Base-by-base conservation (phyloP, 1,284 basidiomycete genomes). In the Bondarzewia mesenterica region DNA sequence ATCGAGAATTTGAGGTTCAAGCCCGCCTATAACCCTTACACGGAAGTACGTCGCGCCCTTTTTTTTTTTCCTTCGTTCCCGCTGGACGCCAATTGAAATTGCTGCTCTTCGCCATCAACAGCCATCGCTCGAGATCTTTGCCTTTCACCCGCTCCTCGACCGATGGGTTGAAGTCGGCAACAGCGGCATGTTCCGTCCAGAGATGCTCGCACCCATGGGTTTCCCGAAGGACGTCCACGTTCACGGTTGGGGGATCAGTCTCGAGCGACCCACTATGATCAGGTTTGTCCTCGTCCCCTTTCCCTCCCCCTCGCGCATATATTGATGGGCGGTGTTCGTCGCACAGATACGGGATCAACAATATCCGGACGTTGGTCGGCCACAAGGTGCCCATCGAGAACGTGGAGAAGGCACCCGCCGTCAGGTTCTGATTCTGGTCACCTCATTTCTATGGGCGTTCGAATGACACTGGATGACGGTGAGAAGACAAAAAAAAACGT, bases 181-280 rank as follows among this genome's bases (percentile, higher is more conserved):
- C 72, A 95, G 91, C 59, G 96, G 96, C 41, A 96, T 99, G 89
- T 99, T 99, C 85, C 81, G 96, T 35, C 96, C 96, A 2, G 96
- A 99, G 65, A 99, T 99, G 95, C 75, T 99, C 42, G 92, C 93
- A 63, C 93, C 96, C 7, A 99, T 99, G 94, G 96, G 96, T 38
- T 85, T 99, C 62, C 96, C 96, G 2, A 91, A 93, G 57, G 93
- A 94, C 58, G 93, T 99, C 8, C 86, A 94, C 46, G 95, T 98
- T 3, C 87, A 96, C 56, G 96, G 96, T 16, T 99, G 95, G 93
- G 96, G 96, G 48, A 80, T 99, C 56, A 83, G 85, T 61, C 74
- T 99, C 29, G 96, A 99, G 70, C 74, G 96, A 53, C 96, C 96
- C n/a, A 99, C 96, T 1, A 99, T 99, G 96, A 99, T 99, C 70